Evolutionary conservation across 2,329 filamentous ascomycete species (phyloP), one percentile per base, ranked within the genome.

Genomic region (Neopestalotiopsis sp.): DNA sequence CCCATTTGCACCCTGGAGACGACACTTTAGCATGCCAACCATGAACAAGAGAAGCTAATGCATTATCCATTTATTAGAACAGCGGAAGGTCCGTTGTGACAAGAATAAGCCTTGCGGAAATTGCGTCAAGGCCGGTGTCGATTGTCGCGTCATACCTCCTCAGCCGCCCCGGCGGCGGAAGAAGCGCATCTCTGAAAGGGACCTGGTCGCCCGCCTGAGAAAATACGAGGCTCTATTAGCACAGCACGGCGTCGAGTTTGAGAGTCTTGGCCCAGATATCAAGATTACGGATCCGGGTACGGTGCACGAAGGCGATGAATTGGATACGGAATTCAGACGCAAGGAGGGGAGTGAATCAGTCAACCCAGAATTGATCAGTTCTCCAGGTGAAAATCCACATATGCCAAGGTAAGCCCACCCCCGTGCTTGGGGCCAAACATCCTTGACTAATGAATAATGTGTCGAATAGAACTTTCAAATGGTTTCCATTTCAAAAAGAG

Each of bases 71-170:
- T 20, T 1, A n/a, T 9, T n/a, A 53, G 45, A 94, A 77, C 91
- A 92, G 77, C 89, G 91, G 70, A 94, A 94, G 78, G 87, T 94
- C 57, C 90, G 90, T 70, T 94, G 92, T 79, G 90, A 94, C 79
- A 91, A 91, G 79, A 88, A 86, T 73, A 90, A 90, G 79, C 92
- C 92, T 17, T 94, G 92, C 76, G 84, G 87, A 74, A 91, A 91
- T 79, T 94, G 92, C 76, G 82, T 89, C 76, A 91, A 88, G 79
- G 86, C 88, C 66, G 81, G 84, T 28, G 86, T 86, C 40, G 87
- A 92, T 72, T 94, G 90, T 76, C 84, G 85, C 49, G 87, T 90
- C 7, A 80, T 87, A 71, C 81, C 88, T 74, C 81, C 89, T 73
- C 79, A 89, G 76, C 82, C 90, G 76, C 83, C 89, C 75, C 80